phyloP scores from a whole-genome alignment of 495 filamentous ascomycete genomes.

The Neurospora sp. region DNA sequence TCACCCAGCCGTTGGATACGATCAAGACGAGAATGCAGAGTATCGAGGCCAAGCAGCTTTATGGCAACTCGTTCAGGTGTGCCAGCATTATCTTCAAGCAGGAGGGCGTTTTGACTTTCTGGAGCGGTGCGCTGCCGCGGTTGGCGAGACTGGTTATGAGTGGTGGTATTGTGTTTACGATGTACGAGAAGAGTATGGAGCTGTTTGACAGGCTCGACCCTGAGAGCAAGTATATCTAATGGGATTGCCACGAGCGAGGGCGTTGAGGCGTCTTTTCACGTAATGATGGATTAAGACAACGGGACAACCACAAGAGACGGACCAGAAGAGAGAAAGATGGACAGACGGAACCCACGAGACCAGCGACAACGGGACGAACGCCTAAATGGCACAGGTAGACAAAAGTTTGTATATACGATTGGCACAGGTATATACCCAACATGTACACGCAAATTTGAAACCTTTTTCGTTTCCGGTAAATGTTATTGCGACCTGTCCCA shows the following conservation, averaged over 20 bases:
- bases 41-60: constrained; percentile 71
- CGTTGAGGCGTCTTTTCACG: neutral
- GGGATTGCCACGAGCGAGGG: neutral
- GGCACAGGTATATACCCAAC: neutral
- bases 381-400: neutral
- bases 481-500: neutral
- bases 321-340: neutral
- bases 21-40: constrained; percentile 99
- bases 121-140: constrained; percentile 84
- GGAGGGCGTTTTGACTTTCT: constrained; percentile 83
- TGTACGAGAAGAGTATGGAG: constrained; percentile 99
- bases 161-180: constrained; percentile 95
- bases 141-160: constrained; percentile 77
- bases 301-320: neutral
- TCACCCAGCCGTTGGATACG: constrained; percentile 85
- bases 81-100: constrained; percentile 75
- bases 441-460: neutral
- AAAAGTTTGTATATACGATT: neutral
- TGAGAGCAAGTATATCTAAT: constrained; percentile 69
- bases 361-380: neutral
- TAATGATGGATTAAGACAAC: neutral
- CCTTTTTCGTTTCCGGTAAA: no score
- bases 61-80: constrained; percentile 84
- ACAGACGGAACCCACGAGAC: neutral
- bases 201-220: constrained; percentile 73